Percentiles rank a stretch among this genome's conserved stretches.
These are phyloP conservation scores for Acrocalymma vagum DNA, from an alignment of 2,329 filamentous ascomycete genomes.

Conservation along the genomic window DNA sequence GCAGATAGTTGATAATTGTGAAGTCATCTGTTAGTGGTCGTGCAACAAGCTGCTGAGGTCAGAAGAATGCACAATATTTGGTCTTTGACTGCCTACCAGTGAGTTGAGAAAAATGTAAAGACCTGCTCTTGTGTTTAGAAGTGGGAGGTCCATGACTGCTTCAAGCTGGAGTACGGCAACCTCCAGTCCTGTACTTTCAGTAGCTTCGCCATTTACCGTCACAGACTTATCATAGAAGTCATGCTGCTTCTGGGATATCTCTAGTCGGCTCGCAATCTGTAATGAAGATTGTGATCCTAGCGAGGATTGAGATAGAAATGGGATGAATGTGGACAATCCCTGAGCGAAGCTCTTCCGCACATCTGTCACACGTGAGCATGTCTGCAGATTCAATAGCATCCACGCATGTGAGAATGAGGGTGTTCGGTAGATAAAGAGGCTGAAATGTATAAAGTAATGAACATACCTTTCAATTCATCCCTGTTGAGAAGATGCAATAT, in stretches of 20 bases:
- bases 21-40: constrained; percentile 85
- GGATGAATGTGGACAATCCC: constrained; percentile 41
- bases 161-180: constrained; percentile 61
- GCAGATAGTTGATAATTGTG: constrained; percentile 79
- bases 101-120: constrained; percentile 88
- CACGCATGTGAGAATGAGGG: constrained; percentile 6
- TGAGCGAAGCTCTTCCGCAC: constrained; percentile 41
- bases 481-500: constrained; percentile 64
- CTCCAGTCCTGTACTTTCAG: constrained; percentile 48
- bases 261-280: constrained; percentile 51
- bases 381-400: not conserved
- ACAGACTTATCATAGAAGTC: constrained; percentile 54
- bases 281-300: constrained; percentile 60
- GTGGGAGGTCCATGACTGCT: constrained; percentile 70
- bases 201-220: constrained; percentile 52
- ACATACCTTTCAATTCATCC: constrained; percentile 62
- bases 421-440: too few relatives aligned
- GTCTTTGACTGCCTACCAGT: constrained; percentile 67
- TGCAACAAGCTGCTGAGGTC: constrained; percentile 73
- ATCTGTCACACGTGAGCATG: constrained; percentile 29
- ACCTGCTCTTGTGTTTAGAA: constrained; percentile 79
- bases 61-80: constrained; percentile 31
- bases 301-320: constrained; percentile 64
- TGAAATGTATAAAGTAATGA: constrained; percentile 4
- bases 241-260: constrained; percentile 50